Evolutionary conservation across 306 rosid genomes (phyloP).

Genomic region (Malus fusca): DNA sequence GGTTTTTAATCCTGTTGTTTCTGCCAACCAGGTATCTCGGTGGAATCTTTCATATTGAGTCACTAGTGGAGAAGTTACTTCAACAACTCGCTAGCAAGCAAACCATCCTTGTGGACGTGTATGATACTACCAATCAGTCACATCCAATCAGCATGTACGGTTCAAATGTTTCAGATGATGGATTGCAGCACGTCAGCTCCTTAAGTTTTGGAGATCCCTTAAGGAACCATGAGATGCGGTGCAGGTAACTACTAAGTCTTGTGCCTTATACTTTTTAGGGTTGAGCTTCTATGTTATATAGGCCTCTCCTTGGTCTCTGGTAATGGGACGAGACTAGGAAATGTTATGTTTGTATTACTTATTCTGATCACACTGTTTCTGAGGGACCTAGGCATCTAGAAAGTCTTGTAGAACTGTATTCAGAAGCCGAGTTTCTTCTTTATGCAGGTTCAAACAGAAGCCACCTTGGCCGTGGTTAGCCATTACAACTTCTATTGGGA

Average conservation of each 20-base stretch:
- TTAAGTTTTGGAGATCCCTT: slow-evolving; percentile 93
- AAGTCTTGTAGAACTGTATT: neutral
- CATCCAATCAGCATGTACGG: slow-evolving; percentile 94
- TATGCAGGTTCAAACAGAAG: slow-evolving; percentile 76
- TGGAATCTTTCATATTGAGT: slow-evolving; percentile 87
- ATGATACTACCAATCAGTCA: slow-evolving; percentile 73
- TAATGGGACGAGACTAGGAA: neutral
- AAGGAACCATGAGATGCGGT: slow-evolving; percentile 93
- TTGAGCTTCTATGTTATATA: neutral
- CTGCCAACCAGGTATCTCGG: slow-evolving; percentile 81
- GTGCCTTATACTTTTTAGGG: neutral
- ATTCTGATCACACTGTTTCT: neutral
- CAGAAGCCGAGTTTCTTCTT: slow-evolving; percentile 23
- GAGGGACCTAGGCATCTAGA: neutral
- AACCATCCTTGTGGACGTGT: slow-evolving; percentile 80
- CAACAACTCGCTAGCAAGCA: slow-evolving; percentile 99
- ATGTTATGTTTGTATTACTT: neutral
- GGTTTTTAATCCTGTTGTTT: neutral
- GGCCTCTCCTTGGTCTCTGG: neutral
- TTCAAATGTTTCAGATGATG: slow-evolving; percentile 58
- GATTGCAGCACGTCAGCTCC: slow-evolving; percentile 49
- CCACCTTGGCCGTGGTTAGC: slow-evolving; percentile 91
- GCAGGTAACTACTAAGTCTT: slow-evolving; percentile 53
- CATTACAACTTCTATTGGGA: slow-evolving; percentile 60
- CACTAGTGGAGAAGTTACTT: slow-evolving; percentile 90